These are phyloP conservation scores for Xylaria bambusicola DNA, from an alignment of 495 filamentous ascomycete species.

Conservation along the genomic window DNA sequence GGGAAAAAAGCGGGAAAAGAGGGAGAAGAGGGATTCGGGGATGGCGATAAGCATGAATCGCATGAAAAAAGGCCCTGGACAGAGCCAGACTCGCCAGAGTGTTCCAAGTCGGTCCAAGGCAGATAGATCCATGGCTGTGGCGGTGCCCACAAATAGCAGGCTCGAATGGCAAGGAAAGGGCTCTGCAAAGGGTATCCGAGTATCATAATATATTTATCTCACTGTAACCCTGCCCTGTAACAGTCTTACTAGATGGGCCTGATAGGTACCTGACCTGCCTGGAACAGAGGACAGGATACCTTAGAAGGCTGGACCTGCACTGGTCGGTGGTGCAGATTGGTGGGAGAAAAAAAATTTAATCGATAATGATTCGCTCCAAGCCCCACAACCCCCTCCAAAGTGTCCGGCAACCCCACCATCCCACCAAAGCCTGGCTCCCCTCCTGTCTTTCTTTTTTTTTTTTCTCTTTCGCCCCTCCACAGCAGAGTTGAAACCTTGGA, in stretches of 20 bases:
- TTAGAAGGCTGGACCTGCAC: too few relatives aligned
- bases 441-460: too few relatives aligned
- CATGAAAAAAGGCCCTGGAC: too few relatives aligned
- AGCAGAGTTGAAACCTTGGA: neutral
- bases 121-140: neutral
- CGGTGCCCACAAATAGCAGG: constrained; percentile 1
- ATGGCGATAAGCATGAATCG: constrained; percentile 8
- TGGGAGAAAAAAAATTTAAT: neutral
- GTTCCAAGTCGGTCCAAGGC: too few relatives aligned
- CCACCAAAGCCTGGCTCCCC: neutral
- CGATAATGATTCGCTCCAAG: constrained; percentile 1
- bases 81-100: too few relatives aligned
- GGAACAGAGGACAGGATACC: too few relatives aligned
- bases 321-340: too few relatives aligned
- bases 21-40: neutral
- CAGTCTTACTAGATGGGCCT: too few relatives aligned
- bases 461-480: constrained; percentile 13
- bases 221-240: neutral
- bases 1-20: too few relatives aligned
- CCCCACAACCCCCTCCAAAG: constrained; percentile 4
- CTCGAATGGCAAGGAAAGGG: too few relatives aligned
- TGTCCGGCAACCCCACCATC: constrained; percentile 5
- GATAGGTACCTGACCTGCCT: neutral
- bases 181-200: too few relatives aligned
- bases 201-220: too few relatives aligned